phyloP scores from a whole-genome alignment of 2,329 filamentous ascomycete genomes.

The Madurella mycetomatis region DNA sequence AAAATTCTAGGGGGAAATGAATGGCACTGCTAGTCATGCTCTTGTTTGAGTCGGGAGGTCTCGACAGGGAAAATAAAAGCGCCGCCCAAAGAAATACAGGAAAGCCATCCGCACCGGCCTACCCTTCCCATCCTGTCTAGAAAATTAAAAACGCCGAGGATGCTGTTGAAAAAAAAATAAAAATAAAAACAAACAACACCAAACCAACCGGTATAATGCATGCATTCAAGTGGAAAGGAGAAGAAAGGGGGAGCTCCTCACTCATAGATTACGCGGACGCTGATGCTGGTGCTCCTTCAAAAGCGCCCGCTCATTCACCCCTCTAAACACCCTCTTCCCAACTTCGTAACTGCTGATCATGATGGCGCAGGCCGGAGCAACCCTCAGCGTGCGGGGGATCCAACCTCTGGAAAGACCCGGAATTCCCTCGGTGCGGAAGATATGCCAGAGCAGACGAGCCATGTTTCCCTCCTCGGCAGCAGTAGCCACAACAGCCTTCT shows the following conservation, averaged over 20 bases:
- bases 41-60: conserved; percentile 5
- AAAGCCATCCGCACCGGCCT: no score
- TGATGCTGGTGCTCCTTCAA: conserved; percentile 23
- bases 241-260: neutral
- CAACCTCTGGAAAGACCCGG: conserved; percentile 84
- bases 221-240: neutral
- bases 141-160: conserved; percentile 20
- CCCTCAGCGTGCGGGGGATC: conserved; percentile 87
- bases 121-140: neutral
- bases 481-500: conserved; percentile 31
- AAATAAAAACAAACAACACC: no score
- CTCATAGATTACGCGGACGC: neutral
- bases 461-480: conserved; percentile 72
- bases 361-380: conserved; percentile 93
- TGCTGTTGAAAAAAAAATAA: conserved; percentile 14
- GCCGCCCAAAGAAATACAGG: no score
- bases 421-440: conserved; percentile 79
- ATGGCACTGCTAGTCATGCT: no score
- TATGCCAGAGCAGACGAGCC: conserved; percentile 80
- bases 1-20: no score
- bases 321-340: conserved; percentile 80
- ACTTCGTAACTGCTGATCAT: conserved; percentile 99
- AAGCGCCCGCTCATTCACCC: conserved; percentile 58
- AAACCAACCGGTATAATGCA: neutral
- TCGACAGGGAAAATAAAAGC: no score